These are phyloP conservation scores for Phialophora macrospora DNA, from an alignment of 2,329 filamentous ascomycete species.

Conservation along the genomic window DNA sequence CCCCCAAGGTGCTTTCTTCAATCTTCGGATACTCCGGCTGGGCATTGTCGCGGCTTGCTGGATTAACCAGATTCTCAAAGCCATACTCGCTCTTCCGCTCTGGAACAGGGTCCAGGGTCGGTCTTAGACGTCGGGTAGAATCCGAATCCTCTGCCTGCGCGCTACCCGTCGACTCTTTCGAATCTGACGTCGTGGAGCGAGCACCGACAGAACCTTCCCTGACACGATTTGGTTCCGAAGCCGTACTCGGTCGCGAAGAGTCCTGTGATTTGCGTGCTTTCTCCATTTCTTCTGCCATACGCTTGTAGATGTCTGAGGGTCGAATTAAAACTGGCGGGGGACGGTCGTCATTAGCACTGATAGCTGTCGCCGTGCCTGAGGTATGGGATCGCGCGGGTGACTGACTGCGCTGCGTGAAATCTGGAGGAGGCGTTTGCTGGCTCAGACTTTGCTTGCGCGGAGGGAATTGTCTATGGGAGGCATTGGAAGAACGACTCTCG, in stretches of 20 bases:
- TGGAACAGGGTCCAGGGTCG: slow-evolving; percentile 58
- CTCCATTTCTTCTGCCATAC: slow-evolving; percentile 68
- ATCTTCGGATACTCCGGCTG: slow-evolving; percentile 25
- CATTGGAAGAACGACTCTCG: slow-evolving; percentile 37
- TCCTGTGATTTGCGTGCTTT: slow-evolving; percentile 63
- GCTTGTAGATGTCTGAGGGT: slow-evolving; percentile 77
- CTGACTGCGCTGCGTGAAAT: slow-evolving; percentile 17
- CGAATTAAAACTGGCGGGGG: slow-evolving; percentile 60
- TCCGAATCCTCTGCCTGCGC: slow-evolving; percentile 44
- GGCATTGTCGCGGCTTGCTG: slow-evolving; percentile 13
- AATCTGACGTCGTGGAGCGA: slow-evolving; percentile 39
- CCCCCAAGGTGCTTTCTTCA: slow-evolving; percentile 23
- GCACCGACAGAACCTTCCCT: slow-evolving; percentile 30
- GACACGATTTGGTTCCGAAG: slow-evolving; percentile 43
- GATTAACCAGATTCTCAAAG: slow-evolving; percentile 51
- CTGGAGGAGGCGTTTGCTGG: slow-evolving; percentile 44
- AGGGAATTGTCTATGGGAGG: slow-evolving; percentile 54
- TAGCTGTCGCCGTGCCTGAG: neutral
- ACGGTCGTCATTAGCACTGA: slow-evolving; percentile 19
- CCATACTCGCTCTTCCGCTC: slow-evolving; percentile 66
- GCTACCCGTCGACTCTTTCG: slow-evolving; percentile 17
- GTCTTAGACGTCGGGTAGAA: slow-evolving; percentile 46
- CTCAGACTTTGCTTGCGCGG: slow-evolving; percentile 67
- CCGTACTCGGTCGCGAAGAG: slow-evolving; percentile 61
- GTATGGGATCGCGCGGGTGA: slow-evolving; percentile 11